Evolutionary conservation across 2,329 filamentous ascomycete genomes (phyloP).

Genomic region (Cryphonectria parasitica): DNA sequence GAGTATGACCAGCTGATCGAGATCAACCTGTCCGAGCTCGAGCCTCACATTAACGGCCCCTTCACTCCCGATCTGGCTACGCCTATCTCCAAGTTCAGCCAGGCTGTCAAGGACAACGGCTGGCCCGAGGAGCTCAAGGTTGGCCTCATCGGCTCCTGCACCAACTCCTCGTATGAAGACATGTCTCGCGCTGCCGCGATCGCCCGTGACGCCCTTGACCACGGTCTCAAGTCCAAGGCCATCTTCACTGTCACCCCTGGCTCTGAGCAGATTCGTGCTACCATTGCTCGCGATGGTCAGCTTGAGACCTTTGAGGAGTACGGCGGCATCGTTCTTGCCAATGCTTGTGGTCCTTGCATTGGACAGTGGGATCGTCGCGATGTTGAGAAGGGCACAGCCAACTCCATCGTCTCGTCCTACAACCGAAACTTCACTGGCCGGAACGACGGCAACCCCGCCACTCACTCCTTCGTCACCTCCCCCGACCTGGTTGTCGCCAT

Average conservation of each 20-base stretch:
- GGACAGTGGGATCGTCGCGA: conserved; percentile 95
- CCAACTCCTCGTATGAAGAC: conserved; percentile 84
- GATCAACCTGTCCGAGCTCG: conserved; percentile 91
- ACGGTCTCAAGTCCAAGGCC: conserved; percentile 92
- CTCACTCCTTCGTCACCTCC: conserved; percentile 53
- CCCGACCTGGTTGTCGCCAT: conserved; percentile 50
- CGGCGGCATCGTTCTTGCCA: conserved; percentile 90
- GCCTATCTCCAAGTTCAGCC: conserved; percentile 95
- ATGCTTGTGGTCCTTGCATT: conserved; percentile 91
- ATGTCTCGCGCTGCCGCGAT: conserved; percentile 94
- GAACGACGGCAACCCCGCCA: conserved; percentile 64
- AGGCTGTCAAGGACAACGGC: conserved; percentile 89
- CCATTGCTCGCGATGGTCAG: conserved; percentile 87
- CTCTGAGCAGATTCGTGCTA: conserved; percentile 95
- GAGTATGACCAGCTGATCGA: conserved; percentile 97
- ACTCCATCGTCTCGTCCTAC: conserved; percentile 98
- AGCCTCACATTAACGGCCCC: conserved; percentile 98
- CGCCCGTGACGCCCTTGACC: conserved; percentile 84
- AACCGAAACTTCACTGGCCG: conserved; percentile 99
- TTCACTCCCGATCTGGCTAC: conserved; percentile 98
- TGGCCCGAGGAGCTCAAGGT: conserved; percentile 98
- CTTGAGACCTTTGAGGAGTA: conserved; percentile 95
- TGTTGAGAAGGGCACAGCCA: conserved; percentile 91
- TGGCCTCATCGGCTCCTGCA: conserved; percentile 97
- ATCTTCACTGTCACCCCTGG: conserved; percentile 95